These are phyloP conservation scores for Rutstroemia sp. DNA, from an alignment of 2,329 filamentous ascomycete species.

Conservation along the genomic window DNA sequence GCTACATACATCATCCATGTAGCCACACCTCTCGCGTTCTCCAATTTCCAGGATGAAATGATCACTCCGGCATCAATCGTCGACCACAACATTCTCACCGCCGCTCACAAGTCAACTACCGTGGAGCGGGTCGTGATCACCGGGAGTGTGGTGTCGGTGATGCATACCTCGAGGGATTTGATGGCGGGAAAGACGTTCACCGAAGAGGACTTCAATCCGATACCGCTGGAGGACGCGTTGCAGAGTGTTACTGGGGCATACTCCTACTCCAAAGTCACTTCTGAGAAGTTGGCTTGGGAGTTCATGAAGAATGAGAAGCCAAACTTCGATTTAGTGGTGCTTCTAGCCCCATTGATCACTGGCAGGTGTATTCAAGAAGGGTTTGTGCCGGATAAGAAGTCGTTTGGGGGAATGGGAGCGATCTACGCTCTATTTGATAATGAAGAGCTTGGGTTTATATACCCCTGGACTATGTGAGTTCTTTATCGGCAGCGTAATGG, in stretches of 20 bases:
- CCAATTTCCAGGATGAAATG: background rate
- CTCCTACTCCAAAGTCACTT: background rate
- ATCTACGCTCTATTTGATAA: background rate
- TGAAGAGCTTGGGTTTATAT: background rate
- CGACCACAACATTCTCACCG: background rate
- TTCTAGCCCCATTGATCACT: background rate
- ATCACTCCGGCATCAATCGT: background rate
- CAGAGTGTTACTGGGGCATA: background rate
- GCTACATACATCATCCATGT: background rate
- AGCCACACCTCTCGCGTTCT: background rate
- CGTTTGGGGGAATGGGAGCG: background rate
- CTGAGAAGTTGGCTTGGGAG: background rate
- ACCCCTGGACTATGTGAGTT: background rate
- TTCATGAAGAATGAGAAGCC: background rate
- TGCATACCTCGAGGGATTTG: background rate
- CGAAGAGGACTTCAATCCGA: background rate
- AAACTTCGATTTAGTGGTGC: background rate
- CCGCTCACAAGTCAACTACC: background rate
- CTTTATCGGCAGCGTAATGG: background rate
- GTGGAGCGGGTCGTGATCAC: background rate
- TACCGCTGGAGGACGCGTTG: background rate
- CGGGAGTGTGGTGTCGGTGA: background rate
- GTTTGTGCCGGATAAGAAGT: background rate
- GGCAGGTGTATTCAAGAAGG: background rate
- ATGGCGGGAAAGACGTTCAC: background rate